These are phyloP conservation scores for Orychophragmus violaceus DNA, from an alignment of 345 rosid genomes.

Conservation along the genomic window DNA sequence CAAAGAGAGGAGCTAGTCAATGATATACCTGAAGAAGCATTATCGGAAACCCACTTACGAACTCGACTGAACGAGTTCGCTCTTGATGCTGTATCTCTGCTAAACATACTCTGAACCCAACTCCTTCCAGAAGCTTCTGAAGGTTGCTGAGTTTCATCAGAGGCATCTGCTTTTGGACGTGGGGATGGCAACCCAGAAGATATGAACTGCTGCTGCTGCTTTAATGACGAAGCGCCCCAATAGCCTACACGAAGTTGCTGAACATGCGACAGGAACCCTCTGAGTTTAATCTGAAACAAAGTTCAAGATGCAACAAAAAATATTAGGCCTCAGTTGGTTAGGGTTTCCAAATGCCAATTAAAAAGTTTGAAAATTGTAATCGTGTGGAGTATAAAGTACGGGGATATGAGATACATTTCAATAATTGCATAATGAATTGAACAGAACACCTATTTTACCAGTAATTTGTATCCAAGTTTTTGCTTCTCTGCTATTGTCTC, in stretches of 20 bases:
- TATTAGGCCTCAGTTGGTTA: neutral
- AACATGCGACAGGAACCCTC: conserved; percentile 91
- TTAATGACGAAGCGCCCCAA: conserved; percentile 84
- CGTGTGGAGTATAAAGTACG: neutral
- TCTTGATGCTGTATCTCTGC: conserved; percentile 78
- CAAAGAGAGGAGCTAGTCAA: conserved; percentile 14
- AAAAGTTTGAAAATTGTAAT: neutral
- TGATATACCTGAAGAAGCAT: conserved; percentile 54
- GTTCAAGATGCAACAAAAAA: conserved; percentile 7
- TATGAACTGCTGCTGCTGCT: conserved; percentile 52
- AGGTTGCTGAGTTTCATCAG: conserved; percentile 76
- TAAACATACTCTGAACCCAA: conserved; percentile 99
- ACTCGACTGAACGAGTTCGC: conserved; percentile 66
- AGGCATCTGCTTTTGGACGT: conserved; percentile 56
- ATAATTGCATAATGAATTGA: conserved; percentile 1
- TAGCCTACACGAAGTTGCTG: conserved; percentile 88
- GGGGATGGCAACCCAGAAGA: conserved; percentile 82
- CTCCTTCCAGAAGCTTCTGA: conserved; percentile 97
- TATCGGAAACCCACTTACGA: conserved; percentile 80
- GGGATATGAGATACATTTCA: neutral
- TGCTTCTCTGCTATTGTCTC: conserved; percentile 92
- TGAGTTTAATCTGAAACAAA: conserved; percentile 70
- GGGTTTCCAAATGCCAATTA: neutral
- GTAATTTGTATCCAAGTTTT: conserved; percentile 73
- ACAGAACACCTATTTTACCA: conserved; percentile 47